Evolutionary conservation across 2,329 filamentous ascomycete genomes (phyloP), one percentile per base, ranked within the genome.

Genomic region (Botrytis tulipae): DNA sequence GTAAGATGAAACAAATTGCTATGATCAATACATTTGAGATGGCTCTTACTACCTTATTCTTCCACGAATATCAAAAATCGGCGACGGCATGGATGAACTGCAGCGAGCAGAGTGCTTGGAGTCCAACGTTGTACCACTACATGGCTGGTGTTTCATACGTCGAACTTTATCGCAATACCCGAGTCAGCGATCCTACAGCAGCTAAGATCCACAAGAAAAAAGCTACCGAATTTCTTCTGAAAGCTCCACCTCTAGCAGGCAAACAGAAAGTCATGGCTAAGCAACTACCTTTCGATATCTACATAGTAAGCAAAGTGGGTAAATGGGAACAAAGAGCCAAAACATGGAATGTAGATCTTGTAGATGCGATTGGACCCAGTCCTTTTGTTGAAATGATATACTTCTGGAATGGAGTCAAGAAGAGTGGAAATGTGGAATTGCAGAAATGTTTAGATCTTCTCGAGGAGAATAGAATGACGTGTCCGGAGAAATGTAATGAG

Each of bases 371-470:
- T 14, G 94, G 94, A 0, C 86, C 93, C 4, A 92, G 91, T 74
- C 96, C 96, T 0, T 85, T 93, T 0, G 89, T 94, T 79, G 96
- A 98, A 84, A 97, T 98, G 92, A 91, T 92, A 20, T 97, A 95
- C 81, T 90, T 98, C 78, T 98, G 95, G 95, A 95, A 93, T 79
- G 95, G 95, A 0, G 90, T 89, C 78, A 95, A 93, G 82, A 90
- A 94, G 72, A 97, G 97, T 93, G 85, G 87, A 3, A 78, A 83
- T 0, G 83, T 84, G 0, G 88, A 95, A 74, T 84, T 97, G 22
- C 84, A 91, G 66, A 83, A 85, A 60, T 93, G 90, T 0, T 81
- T 93, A 54, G 82, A 81, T 0, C 87, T 87, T n/a, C 83, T 97
- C 18, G 84, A 85, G 0, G 97, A 88, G 88, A 83, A 84, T 35